Evolutionary conservation across 139 green algal genomes (phyloP).

Genomic region (Chlorella sp.): DNA sequence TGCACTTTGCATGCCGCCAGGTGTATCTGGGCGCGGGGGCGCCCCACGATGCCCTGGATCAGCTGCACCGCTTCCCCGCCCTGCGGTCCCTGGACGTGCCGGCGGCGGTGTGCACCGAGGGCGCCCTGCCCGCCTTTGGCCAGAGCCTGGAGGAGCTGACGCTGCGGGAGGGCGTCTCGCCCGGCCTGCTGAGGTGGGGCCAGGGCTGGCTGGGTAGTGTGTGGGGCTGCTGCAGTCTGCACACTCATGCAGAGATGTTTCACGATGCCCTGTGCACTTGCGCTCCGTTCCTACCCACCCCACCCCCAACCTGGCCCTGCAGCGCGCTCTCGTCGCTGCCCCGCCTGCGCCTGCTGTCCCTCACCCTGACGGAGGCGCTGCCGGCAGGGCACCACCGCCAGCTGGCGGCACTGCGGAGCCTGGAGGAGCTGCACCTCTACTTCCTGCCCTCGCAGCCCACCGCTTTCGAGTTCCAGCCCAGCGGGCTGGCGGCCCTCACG

Average conservation of each 20-base stretch:
- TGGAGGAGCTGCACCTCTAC: conserved; percentile 35
- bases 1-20: no score
- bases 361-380: neutral
- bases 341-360: conserved; percentile 14
- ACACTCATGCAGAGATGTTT: no score
- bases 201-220: neutral
- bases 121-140: neutral
- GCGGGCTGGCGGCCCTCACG: neutral
- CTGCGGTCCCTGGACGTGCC: conserved; percentile 16
- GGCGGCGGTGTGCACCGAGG: neutral
- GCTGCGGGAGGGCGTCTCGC: neutral
- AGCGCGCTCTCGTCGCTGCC: conserved; percentile 3
- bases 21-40: neutral
- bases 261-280: no score
- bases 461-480: conserved; percentile 3
- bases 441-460: neutral
- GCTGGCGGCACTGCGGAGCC: neutral
- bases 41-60: neutral
- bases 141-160: conserved; percentile 6
- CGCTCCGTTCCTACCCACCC: no score
- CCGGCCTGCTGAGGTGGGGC: neutral
- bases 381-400: neutral
- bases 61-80: neutral
- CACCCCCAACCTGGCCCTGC: neutral
- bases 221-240: no score